Evolutionary conservation across 768 basidiomycete genomes (phyloP).

Genomic region (Lactarius hengduanensis): DNA sequence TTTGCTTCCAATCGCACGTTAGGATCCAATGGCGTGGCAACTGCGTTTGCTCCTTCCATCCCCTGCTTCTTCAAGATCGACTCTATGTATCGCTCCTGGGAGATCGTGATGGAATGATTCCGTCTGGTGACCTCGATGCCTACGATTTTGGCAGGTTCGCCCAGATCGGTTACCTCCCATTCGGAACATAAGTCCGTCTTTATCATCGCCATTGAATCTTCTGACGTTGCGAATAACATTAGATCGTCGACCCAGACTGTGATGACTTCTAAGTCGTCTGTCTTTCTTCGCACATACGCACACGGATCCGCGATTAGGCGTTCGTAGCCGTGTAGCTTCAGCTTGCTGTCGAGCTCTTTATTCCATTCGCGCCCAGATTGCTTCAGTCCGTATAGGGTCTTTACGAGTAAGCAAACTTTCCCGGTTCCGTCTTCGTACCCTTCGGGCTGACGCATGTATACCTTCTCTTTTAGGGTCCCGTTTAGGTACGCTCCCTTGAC

Average conservation of each 20-base stretch:
- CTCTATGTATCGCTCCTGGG: background rate
- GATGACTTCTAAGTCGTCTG: accelerated
- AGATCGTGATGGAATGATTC: background rate
- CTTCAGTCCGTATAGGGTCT: background rate
- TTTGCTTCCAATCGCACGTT: background rate
- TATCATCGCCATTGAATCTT: no score
- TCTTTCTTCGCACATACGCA: accelerated
- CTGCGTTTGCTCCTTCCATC: background rate
- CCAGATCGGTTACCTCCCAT: background rate
- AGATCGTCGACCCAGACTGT: background rate
- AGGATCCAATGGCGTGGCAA: background rate
- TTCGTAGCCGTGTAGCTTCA: background rate
- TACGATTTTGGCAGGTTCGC: background rate
- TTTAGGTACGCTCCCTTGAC: background rate
- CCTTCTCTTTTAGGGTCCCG: background rate
- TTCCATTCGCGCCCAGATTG: background rate
- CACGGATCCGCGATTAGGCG: accelerated
- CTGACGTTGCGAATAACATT: background rate
- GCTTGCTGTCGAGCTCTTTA: background rate
- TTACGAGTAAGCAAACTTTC: background rate
- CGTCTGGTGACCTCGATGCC: background rate
- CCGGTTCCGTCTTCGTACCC: background rate
- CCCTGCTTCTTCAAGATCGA: background rate
- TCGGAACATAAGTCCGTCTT: background rate
- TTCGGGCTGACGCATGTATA: background rate